phyloP scores from a whole-genome alignment of 805 yeast species.

The Saccharomycopsis vini region DNA sequence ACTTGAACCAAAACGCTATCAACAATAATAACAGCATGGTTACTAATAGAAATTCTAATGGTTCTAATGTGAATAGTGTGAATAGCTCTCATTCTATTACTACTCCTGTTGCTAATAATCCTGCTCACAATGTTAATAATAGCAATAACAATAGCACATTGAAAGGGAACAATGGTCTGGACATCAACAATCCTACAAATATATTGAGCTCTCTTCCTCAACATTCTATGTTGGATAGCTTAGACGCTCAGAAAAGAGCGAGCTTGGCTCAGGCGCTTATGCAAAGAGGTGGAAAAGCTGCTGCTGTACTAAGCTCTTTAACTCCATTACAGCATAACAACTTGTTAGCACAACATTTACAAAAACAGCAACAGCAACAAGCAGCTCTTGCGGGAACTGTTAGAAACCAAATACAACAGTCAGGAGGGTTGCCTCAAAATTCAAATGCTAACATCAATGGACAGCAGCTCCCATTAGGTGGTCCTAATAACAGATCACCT shows the following conservation, averaged over 20 bases:
- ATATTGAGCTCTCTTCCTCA: no score
- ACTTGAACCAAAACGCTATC: no score
- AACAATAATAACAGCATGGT: no score
- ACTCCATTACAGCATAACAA: conserved; percentile 12
- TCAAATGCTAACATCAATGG: conserved; percentile 1
- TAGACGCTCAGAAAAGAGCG: conserved; percentile 12
- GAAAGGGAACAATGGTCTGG: not conserved
- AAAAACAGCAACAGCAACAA: conserved; percentile 2
- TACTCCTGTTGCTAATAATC: not conserved
- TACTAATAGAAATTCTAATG: not conserved
- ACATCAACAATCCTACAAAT: no score
- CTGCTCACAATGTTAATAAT: not conserved
- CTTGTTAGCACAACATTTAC: not conserved
- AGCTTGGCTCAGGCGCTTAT: no score
- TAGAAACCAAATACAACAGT: no score
- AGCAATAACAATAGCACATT: not conserved
- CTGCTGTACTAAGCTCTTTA: conserved; percentile 1
- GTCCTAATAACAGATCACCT: not conserved
- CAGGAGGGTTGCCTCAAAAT: conserved; percentile 1
- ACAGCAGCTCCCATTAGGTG: no score
- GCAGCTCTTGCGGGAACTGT: no score
- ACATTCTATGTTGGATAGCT: conserved; percentile 3
- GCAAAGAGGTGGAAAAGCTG: no score
- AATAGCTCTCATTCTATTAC: not conserved
- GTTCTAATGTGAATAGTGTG: not conserved